Percentiles rank a stretch among this genome's conserved stretches.
Evolutionary conservation across 2,329 filamentous ascomycete genomes (phyloP).

Genomic region (Pseudocercospora eumusae): DNA sequence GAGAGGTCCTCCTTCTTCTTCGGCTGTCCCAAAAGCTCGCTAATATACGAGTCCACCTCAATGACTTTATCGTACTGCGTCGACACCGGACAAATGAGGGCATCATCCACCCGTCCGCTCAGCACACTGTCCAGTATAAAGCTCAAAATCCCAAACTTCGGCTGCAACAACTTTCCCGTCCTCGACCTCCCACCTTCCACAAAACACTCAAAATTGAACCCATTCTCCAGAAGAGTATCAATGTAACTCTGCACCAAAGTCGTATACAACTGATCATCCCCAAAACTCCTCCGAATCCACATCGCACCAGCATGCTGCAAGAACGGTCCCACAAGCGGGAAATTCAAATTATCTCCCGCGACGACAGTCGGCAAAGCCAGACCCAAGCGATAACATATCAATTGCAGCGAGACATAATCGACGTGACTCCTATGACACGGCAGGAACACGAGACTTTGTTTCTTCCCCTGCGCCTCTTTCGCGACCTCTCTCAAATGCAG

Average conservation of each 20-base stretch:
- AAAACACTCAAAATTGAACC: slow-evolving; percentile 95
- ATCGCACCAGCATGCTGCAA: slow-evolving; percentile 94
- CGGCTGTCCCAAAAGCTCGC: slow-evolving; percentile 86
- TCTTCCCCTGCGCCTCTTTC: slow-evolving; percentile 76
- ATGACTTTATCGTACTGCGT: slow-evolving; percentile 99
- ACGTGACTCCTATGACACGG: slow-evolving; percentile 94
- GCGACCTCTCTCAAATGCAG: slow-evolving; percentile 78
- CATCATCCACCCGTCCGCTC: slow-evolving; percentile 83
- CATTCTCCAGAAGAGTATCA: slow-evolving; percentile 84
- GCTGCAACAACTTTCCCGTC: slow-evolving; percentile 88
- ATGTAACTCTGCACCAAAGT: slow-evolving; percentile 96
- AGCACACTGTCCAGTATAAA: slow-evolving; percentile 90
- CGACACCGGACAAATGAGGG: slow-evolving; percentile 91
- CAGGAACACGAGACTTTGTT: slow-evolving; percentile 93
- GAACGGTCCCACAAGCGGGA: slow-evolving; percentile 85
- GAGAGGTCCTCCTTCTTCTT: slow-evolving; percentile 93
- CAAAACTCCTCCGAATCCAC: slow-evolving; percentile 93
- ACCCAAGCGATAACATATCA: slow-evolving; percentile 93
- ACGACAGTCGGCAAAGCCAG: slow-evolving; percentile 88
- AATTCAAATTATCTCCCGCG: slow-evolving; percentile 93
- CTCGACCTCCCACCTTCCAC: slow-evolving; percentile 92
- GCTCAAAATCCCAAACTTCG: slow-evolving; percentile 91
- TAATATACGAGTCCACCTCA: slow-evolving; percentile 95
- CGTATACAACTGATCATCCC: slow-evolving; percentile 84
- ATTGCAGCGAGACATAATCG: slow-evolving; percentile 90